Evolutionary conservation across 148 eudicot species (phyloP).

Genomic region (Diospyros lotus): DNA sequence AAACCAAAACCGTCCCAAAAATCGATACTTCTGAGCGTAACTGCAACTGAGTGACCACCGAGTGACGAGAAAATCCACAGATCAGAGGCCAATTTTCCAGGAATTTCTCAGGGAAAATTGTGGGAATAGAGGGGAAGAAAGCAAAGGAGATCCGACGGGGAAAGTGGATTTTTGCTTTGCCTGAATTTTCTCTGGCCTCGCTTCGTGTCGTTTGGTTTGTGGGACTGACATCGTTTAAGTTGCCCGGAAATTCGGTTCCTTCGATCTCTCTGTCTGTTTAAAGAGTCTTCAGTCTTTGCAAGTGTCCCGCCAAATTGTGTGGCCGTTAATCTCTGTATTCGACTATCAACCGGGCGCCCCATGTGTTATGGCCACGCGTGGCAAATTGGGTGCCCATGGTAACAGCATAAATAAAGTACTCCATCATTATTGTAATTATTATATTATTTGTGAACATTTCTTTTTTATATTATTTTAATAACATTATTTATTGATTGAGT

Average conservation of each 20-base stretch:
- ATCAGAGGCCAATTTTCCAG: background rate
- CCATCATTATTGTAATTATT: no score
- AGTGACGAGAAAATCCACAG: background rate
- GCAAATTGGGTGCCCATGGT: no score
- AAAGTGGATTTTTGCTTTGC: constrained; percentile 1
- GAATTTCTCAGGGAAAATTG: background rate
- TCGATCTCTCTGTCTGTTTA: background rate
- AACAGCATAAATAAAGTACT: no score
- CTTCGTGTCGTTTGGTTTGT: constrained; percentile 21
- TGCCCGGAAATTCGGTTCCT: constrained; percentile 33
- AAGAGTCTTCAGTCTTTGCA: background rate
- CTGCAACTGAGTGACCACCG: background rate
- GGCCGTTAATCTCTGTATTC: background rate
- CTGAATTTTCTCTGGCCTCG: constrained; percentile 13
- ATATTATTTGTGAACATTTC: no score
- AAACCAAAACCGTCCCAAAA: background rate
- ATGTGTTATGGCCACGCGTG: no score
- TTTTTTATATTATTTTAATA: no score
- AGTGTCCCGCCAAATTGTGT: constrained; percentile 14
- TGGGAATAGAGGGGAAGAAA: background rate
- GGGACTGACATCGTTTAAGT: constrained; percentile 28
- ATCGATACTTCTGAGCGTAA: background rate
- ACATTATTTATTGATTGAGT: no score
- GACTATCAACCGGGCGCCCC: no score
- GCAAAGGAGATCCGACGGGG: background rate